Evolutionary conservation across 2,329 filamentous ascomycete genomes (phyloP), one percentile per base, ranked within the genome.

Genomic region (Raffaelea deltoideospora): DNA sequence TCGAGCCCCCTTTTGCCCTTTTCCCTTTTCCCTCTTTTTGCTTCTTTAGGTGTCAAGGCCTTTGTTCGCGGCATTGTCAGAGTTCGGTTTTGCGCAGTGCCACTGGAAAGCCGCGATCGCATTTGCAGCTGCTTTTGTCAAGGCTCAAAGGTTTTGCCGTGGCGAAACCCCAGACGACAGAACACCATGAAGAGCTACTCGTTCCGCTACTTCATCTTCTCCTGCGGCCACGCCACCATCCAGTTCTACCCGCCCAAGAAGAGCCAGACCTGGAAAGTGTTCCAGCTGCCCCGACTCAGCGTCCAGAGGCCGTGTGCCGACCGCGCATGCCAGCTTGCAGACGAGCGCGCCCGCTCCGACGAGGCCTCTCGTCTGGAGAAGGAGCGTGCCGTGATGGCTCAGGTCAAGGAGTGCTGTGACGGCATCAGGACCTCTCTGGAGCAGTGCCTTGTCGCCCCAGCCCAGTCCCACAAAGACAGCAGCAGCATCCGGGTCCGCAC

Each of bases 121-220:
- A n/a, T n/a, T n/a, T n/a, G n/a, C n/a, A 13, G 8, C 8, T 26
- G 13, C 23, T 8, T 26, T 26, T 26, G 23, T 26, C 8, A 8
- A 26, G 13, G 8, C 23, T 26, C 13, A 13, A 8, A 8, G 23
- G 8, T 26, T 26, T 26, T 26, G 8, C 13, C 13, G 13, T 26
- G 8, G 8, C 23, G 17, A 19, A 31, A 7, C 14, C 29, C 10
- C 7, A 15, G 7, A 21, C n/a, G 1, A 20, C 17, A 22, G 22
- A 22, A 7, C 11, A 19, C 22, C 22, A 26, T 33, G n/a, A n/a
- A n/a, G n/a, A n/a, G n/a, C n/a, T n/a, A n/a, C 27, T 39, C 32
- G 14, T 37, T 29, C 31, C 37, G 39, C 11, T 32, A 27, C 24
- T 35, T 33, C 22, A 17, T 43, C 17, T 43, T 37, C n/a, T n/a